These are phyloP conservation scores for Dothistroma septosporum DNA, from an alignment of 2,329 filamentous ascomycete species.

Conservation along the genomic window DNA sequence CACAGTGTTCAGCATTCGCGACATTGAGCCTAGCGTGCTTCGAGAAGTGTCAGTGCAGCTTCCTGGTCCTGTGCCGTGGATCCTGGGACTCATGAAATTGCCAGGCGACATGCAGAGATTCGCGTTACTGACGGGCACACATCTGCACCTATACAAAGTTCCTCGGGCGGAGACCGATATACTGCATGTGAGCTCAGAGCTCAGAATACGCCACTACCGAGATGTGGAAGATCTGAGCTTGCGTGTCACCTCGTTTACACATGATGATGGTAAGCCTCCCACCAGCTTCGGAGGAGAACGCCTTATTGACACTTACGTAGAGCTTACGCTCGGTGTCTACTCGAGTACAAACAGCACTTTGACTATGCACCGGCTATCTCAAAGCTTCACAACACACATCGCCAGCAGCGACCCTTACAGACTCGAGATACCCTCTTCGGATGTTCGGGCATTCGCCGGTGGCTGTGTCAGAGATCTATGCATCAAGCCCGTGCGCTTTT, in stretches of 20 bases:
- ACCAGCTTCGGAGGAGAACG: not conserved
- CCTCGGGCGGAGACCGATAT: constrained; percentile 19
- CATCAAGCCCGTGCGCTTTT: not conserved
- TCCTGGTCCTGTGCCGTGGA: constrained; percentile 41
- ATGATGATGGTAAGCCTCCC: constrained; percentile 32
- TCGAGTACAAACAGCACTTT: not conserved
- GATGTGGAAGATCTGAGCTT: constrained; percentile 52
- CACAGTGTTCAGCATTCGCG: constrained; percentile 34
- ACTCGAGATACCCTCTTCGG: not conserved
- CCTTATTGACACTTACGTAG: not conserved
- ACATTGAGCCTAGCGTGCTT: constrained; percentile 21
- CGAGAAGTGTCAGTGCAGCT: constrained; percentile 10
- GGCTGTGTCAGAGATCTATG: not conserved
- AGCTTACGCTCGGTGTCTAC: constrained; percentile 8
- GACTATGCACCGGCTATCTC: not conserved
- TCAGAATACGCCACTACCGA: constrained; percentile 51
- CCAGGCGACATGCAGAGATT: constrained; percentile 44
- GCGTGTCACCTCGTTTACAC: constrained; percentile 30
- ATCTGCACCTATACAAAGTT: constrained; percentile 41
- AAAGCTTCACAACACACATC: not conserved
- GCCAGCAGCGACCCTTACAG: not conserved
- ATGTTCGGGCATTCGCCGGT: not conserved
- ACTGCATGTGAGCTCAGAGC: constrained; percentile 30
- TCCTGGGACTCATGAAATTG: constrained; percentile 56
- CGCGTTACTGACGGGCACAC: constrained; percentile 48